A percentile compares a stretch with the other conserved stretches of the same genome.
Conservation (phyloP, 2,329 filamentous ascomycete species). For the Pseudogymnoascus sp. region DNA sequence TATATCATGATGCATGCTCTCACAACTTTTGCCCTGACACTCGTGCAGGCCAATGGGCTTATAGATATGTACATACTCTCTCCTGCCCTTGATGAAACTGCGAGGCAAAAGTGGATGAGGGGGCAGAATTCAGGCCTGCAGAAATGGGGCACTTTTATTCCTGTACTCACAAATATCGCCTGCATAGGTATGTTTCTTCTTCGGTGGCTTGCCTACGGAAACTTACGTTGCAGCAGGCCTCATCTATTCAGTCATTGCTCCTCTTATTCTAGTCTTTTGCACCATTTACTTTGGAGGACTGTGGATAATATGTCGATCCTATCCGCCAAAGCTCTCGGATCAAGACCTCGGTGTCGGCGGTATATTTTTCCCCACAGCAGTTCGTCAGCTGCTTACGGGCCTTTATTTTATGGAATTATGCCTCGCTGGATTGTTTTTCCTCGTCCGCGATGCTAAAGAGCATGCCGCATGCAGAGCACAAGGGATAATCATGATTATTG, state of each 20-base stretch:
- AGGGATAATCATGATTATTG: constrained; percentile 8
- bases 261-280: constrained; percentile 16
- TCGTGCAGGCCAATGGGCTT: constrained; percentile 13
- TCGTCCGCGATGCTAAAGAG: constrained; percentile 2
- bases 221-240: constrained; percentile 14
- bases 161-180: constrained; percentile 15
- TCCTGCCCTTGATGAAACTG: constrained; percentile 11
- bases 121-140: not conserved
- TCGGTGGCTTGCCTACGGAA: too few relatives aligned
- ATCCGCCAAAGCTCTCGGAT: not conserved
- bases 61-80: constrained; percentile 15
- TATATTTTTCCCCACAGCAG: not conserved
- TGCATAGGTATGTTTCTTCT: constrained; percentile 16
- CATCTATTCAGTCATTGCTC: constrained; percentile 18
- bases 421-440: constrained; percentile 10
- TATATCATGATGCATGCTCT: constrained; percentile 18
- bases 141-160: constrained; percentile 15
- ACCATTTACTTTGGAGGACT: constrained; percentile 15
- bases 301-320: constrained; percentile 15
- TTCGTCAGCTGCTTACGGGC: constrained; percentile 9
- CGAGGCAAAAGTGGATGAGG: constrained; percentile 12
- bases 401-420: constrained; percentile 11
- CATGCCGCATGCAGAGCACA: not conserved
- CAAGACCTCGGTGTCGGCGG: not conserved
- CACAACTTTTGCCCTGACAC: constrained; percentile 11